A percentile compares a stretch with the other conserved stretches of the same genome.
These are phyloP conservation scores for Abrus precatorius DNA, from an alignment of 306 rosid genomes.

Conservation along the genomic window DNA sequence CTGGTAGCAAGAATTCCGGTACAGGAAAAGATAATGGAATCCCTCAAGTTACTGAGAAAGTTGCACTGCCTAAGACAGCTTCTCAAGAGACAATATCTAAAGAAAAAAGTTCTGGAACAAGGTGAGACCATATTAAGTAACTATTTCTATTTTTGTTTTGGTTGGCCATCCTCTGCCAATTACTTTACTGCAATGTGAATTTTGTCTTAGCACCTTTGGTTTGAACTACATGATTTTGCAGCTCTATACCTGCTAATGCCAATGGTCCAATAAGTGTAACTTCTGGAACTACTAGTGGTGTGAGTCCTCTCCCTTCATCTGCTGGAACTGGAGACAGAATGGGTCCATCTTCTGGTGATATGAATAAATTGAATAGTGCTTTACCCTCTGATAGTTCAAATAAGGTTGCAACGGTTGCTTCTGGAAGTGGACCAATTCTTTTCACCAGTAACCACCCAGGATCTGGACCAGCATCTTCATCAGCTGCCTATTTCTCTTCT, in stretches of 20 bases:
- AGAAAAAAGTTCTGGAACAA: conserved; percentile 65
- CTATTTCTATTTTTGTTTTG: conserved; percentile 3
- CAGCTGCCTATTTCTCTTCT: conserved; percentile 63
- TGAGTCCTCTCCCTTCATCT: conserved; percentile 54
- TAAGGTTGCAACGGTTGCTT: conserved; percentile 50
- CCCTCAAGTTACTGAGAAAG: conserved; percentile 72
- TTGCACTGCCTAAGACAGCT: conserved; percentile 54
- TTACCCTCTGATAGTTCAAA: conserved; percentile 56
- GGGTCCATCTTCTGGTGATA: conserved; percentile 56
- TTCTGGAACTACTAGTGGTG: conserved; percentile 59
- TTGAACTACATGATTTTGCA: conserved; percentile 59
- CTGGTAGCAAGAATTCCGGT: conserved; percentile 71
- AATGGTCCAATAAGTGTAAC: conserved; percentile 63
- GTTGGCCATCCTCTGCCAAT: conserved; percentile 1
- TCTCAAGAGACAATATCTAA: conserved; percentile 68
- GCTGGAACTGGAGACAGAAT: conserved; percentile 56
- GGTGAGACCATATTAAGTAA: conserved; percentile 55
- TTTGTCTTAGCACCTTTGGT: conserved; percentile 5
- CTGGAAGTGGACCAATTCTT: conserved; percentile 55
- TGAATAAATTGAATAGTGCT: conserved; percentile 55
- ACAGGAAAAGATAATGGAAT: conserved; percentile 75
- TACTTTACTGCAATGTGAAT: conserved; percentile 41
- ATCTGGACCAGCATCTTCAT: conserved; percentile 58
- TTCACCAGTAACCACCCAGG: conserved; percentile 53
- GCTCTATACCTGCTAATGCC: conserved; percentile 61